Base-by-base conservation (phyloP, 1,284 basidiomycete genomes). In the Thecaphora thlaspeos region DNA sequence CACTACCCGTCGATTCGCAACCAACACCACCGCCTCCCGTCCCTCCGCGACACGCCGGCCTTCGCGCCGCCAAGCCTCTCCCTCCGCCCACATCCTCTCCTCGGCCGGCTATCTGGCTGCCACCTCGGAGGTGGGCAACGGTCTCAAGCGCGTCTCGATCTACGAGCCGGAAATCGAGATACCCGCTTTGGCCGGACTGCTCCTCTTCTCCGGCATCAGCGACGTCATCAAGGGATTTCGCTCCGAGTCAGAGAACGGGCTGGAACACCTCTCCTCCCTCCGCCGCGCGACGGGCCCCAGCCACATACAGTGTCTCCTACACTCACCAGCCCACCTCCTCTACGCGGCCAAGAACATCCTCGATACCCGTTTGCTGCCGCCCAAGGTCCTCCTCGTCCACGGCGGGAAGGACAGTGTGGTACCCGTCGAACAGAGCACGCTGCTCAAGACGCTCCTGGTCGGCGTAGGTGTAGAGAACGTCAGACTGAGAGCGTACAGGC, bases 181-280 rank as follows among this genome's bases (percentile, higher is more conserved):
- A 1, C 79, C 79, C 0, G 61, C 61, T 0, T 44, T 80, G 21
- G 70, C 70, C 0, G 79, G 80, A 19, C 61, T 80, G 1, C 77
- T 80, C 34, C 65, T 80, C 40, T 58, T 80, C 9, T 69, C 76
- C 2, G 79, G 79, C 8, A 61, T 80, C n/a, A 68, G 71, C 37
- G 80, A 81, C 57, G 75, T 80, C 12, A 77, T 80, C 60, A 79
- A 79, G 48, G 78, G 78, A 22, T 79, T 73, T 44, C 50, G 68
- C 9, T 75, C 50, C 61, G 78, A 80, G 44, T 69, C 75, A 22
- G 67, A 71, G 38, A 66, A 66, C 18, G 79, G 77, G 28, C 59
- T 79, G 14, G 80, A 80, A 55, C 78, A 80, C 43, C 55, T 81
- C n/a, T 71, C 69, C 28, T 72, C 77, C 15, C 63, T 79, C 2